Base-by-base conservation (phyloP, 345 rosid species). In the Syzygium jambos region DNA sequence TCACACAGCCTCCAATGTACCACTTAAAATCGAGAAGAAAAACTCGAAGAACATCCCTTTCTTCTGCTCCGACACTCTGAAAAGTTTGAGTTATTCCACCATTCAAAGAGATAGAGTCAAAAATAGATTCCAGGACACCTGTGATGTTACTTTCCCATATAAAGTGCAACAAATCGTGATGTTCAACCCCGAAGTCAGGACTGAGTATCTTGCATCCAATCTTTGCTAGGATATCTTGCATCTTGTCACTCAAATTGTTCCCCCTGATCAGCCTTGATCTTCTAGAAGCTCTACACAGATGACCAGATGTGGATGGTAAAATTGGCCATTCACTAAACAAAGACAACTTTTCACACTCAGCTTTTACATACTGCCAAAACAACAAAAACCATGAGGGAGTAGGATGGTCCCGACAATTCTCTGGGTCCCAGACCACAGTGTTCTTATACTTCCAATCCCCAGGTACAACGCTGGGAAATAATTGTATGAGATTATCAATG, bases 251-350 rank as follows among this genome's bases (percentile, higher is more conserved):
- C 92, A 97, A 96, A 87, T 93, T 93, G 83, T 93, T 94, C 17
- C 90, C 94, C 86, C 90, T 90, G 77, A 97, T 90, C 93, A 97
- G 92, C 90, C 93, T 97, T 86, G 99, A 96, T 85, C 93, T 94
- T 88, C 88, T 90, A 87, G 96, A 94, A 91, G 96, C 93, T 89
- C 95, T 93, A 89, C 93, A 91, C 87, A 97, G 90, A 91, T 93
- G 90, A 56, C 98, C 98, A 86, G 99, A 92, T 55, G 91, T 93
- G 52, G 98, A 94, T 84, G 99, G 99, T 91, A 97, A 91, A 88
- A 97, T 94, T 61, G 99, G 99, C 99, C 99, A 97, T 86, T 96
- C 99, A 89, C 93, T 88, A 89, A 97, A 96, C 87, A 93, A 43
- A 23, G 95, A 93, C 56, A 97, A 90, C 82, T 92, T 94, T 88